Evolutionary conservation across 306 rosid genomes (phyloP).

Genomic region (Cicer arietinum): DNA sequence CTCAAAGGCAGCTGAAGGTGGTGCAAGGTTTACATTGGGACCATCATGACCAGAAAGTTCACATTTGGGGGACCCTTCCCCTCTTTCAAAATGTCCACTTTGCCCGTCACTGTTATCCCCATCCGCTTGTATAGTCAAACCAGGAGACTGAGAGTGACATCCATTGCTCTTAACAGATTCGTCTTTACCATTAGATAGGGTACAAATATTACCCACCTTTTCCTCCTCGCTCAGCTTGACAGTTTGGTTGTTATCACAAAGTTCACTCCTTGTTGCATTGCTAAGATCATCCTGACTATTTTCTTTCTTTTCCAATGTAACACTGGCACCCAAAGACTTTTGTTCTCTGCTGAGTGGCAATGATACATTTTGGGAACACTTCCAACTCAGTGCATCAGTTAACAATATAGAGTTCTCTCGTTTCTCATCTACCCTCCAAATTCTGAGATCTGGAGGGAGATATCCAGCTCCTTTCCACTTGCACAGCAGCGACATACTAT

Average conservation of each 20-base stretch:
- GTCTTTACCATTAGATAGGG: conserved; percentile 48
- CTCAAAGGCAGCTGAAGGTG: conserved; percentile 53
- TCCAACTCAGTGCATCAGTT: conserved; percentile 59
- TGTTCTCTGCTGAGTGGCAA: conserved; percentile 44
- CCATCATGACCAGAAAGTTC: conserved; percentile 44
- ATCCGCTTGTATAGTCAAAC: conserved; percentile 54
- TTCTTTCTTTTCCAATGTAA: conserved; percentile 46
- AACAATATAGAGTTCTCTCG: conserved; percentile 58
- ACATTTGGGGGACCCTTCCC: conserved; percentile 52
- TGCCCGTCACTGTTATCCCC: conserved; percentile 55
- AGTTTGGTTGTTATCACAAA: conserved; percentile 41
- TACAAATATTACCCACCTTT: conserved; percentile 49
- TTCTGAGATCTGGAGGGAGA: conserved; percentile 69
- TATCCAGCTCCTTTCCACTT: conserved; percentile 62
- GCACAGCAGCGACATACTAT: conserved; percentile 62
- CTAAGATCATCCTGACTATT: conserved; percentile 44
- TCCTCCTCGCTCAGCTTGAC: conserved; percentile 47
- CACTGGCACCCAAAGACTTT: conserved; percentile 37
- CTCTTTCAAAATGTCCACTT: conserved; percentile 48
- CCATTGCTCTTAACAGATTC: conserved; percentile 60
- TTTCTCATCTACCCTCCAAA: conserved; percentile 74
- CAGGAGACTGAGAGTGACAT: conserved; percentile 56
- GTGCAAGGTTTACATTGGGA: conserved; percentile 53
- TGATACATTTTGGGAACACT: conserved; percentile 44
- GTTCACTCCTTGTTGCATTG: conserved; percentile 45